Base-by-base conservation (phyloP, 23 red algal species). In the Agarophyton chilense region DNA sequence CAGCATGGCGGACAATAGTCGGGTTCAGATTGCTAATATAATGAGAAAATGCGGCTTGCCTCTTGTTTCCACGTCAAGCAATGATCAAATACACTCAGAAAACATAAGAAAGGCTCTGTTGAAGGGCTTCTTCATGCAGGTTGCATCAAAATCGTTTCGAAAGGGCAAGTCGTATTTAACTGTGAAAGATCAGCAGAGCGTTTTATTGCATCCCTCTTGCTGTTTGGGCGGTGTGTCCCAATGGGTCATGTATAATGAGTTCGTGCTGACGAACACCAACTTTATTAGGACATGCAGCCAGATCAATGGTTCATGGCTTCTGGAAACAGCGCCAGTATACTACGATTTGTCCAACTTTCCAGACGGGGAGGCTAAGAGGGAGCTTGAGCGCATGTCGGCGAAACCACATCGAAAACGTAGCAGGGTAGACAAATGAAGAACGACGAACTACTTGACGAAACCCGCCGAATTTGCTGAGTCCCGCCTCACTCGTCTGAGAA, bases 241-340 rank as follows among this genome's bases (percentile, higher is more conserved):
- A 21, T 98, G 96, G 93, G 84, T 98, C 34, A 77, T 98, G 61
- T 98, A 93, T 79, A 91, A 98, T 70, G 96, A 98, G 77, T 98
- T 94, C 83, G 96, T 98, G 65, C 67, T 95, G 11, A 98, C 96
- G 10, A 84, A 87, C 43, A 74, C 46, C 12, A 80, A 90, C 52
- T 98, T 73, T 79, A 94, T 98, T 55, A 81, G 96, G 26, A 93
- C 82, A 38, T 88, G 91, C 51, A 85, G 84, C 10, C 77, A 93
- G 25, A 64, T 98, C 12, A 60, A 84, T 22, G 87, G 78, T 12
- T 50, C 81, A 32, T 95, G 92, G 96, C 79, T 98, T 1, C 36
- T 98, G 18, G 50, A 95, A 43, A 68, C 79, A 47, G 84, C 96
- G 14, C 82, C 92, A 40, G 61, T 95, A 29, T 98, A 98, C 67